Base-by-base conservation (phyloP, 768 basidiomycete species). In the Lenzites betulinus region DNA sequence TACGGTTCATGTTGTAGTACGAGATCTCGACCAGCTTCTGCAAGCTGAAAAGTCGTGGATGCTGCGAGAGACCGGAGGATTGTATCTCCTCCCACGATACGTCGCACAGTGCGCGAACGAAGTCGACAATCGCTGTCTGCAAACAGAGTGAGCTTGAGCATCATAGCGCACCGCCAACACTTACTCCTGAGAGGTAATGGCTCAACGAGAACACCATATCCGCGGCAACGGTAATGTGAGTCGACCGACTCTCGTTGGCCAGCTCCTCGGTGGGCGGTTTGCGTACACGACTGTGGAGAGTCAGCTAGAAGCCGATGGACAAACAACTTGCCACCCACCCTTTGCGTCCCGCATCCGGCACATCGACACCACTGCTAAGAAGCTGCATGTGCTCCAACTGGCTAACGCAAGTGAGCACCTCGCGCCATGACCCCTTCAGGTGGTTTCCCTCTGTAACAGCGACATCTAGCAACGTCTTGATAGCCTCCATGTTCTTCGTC, bases 31-130 rank as follows among this genome's bases (percentile, higher is more conserved):
- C 96, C 36, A 99, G 80, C 76, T 98, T 99, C 74, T 98, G 95
- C 58, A 99, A 76, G 74, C 95, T 96, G 81, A 98, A 99, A 58
- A 98, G 79, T 25, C 97, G 87, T 1, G 97, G 96, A 71, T 94
- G 90, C 62, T 95, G 89, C 3, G 96, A 96, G 28, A 94, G 76
- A 18, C 95, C 95, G 0, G 97, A 98, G 0, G 95, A 95, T 73
- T 97, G 94, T 38, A 99, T 99, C 75, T 99, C 97, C 73, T 98
- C 94, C 96, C 96, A 98, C 39, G 97, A 99, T 38, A 99, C 92
- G 67, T 96, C 93, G 70, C 93, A 93, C 5, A 99, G 79, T 2
- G 97, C 95, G 74, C 89, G 90, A 3, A 98, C 97, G 65, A 99
- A 99, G 73, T 98, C 93, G 38, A 98, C 93, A 64, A 99, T 99